phyloP scores from a whole-genome alignment of 108 stramenopile genomes.

The Conticribra weissflogii region DNA sequence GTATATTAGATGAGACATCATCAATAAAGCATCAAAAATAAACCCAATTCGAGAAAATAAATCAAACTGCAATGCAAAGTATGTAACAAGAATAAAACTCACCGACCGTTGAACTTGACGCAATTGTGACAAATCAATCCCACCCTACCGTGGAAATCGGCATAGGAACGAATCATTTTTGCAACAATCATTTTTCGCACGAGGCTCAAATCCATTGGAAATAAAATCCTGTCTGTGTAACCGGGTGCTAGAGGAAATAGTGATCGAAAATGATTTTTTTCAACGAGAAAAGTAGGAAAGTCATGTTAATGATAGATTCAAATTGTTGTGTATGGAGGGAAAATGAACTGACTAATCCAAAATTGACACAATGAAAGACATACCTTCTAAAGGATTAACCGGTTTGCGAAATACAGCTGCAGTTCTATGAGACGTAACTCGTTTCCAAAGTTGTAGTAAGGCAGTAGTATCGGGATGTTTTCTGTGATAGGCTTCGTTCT shows the following conservation, averaged over 20 bases:
- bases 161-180: constrained; percentile 54
- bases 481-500: constrained; percentile 50
- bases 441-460: constrained; percentile 71
- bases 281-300: background rate
- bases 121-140: constrained; percentile 83
- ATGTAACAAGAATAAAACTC: no score
- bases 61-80: no score
- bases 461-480: constrained; percentile 50
- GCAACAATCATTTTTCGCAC: constrained; percentile 77
- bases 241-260: constrained; percentile 62
- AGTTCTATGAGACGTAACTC: constrained; percentile 73
- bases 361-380: constrained; percentile 1
- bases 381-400: constrained; percentile 65
- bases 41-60: no score
- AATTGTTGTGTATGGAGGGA: background rate
- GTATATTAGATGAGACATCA: no score
- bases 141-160: constrained; percentile 58
- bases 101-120: constrained; percentile 72
- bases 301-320: background rate
- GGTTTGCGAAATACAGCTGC: constrained; percentile 82
- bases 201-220: constrained; percentile 80
- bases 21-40: no score
- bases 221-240: constrained; percentile 73
- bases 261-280: background rate
- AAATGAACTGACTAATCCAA: background rate